phyloP scores from a whole-genome alignment of 2,329 filamentous ascomycete species.

The Aspergillus alliaceus region DNA sequence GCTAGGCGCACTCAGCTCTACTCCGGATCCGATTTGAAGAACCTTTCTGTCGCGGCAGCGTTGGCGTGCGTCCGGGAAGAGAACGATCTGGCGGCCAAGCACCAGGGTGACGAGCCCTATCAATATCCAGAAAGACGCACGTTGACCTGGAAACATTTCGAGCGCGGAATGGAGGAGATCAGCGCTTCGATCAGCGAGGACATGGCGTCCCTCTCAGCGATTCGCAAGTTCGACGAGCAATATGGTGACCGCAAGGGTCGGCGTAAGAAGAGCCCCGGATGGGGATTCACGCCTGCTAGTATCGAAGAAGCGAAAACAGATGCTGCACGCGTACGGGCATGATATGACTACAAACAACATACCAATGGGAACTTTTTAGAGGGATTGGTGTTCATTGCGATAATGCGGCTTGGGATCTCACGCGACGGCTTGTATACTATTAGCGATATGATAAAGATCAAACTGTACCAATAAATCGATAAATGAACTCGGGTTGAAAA shows the following conservation, averaged over 20 bases:
- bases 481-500: no score
- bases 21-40: slow-evolving; percentile 55
- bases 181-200: slow-evolving; percentile 91
- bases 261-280: slow-evolving; percentile 57
- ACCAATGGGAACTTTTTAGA: background rate
- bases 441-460: slow-evolving; percentile 27
- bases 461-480: slow-evolving; percentile 30
- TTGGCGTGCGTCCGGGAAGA: slow-evolving; percentile 50
- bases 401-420: slow-evolving; percentile 5
- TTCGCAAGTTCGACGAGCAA: slow-evolving; percentile 93
- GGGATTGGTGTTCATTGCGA: background rate
- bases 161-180: slow-evolving; percentile 82
- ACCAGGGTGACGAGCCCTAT: slow-evolving; percentile 46
- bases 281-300: slow-evolving; percentile 49
- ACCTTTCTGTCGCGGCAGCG: slow-evolving; percentile 52
- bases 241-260: slow-evolving; percentile 78
- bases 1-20: slow-evolving; percentile 50
- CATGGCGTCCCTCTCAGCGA: slow-evolving; percentile 81
- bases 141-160: slow-evolving; percentile 72
- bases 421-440: slow-evolving; percentile 26
- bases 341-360: slow-evolving; percentile 17
- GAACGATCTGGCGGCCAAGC: slow-evolving; percentile 39
- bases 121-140: slow-evolving; percentile 68
- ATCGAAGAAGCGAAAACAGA: slow-evolving; percentile 34
- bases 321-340: slow-evolving; percentile 43